These are phyloP conservation scores for Fagus crenata DNA, from an alignment of 306 rosid genomes.

Conservation along the genomic window DNA sequence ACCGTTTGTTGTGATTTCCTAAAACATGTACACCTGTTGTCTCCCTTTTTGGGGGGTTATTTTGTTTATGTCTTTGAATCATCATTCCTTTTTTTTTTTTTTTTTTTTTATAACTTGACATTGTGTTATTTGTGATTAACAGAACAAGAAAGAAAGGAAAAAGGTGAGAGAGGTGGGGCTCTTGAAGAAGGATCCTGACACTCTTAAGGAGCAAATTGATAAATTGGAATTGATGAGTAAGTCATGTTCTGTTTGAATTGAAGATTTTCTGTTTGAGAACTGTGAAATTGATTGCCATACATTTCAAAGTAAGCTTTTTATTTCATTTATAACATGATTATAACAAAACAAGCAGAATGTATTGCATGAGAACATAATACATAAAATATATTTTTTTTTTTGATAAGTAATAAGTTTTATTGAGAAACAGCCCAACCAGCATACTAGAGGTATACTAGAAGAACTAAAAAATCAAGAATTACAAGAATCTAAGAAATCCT, in stretches of 20 bases:
- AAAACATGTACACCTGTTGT: background rate
- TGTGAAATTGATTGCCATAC: background rate
- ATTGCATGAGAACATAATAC: background rate
- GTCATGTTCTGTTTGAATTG: slow-evolving; percentile 26
- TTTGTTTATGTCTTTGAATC: background rate
- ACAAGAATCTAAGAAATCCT: too few species aligned
- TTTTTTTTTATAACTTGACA: background rate
- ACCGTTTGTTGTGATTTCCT: background rate
- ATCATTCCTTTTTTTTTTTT: background rate
- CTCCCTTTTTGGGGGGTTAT: background rate
- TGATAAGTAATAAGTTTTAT: too few species aligned
- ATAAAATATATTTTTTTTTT: background rate
- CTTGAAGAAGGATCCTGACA: slow-evolving; percentile 94
- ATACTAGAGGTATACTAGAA: too few species aligned
- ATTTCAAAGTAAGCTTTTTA: background rate
- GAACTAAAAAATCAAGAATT: too few species aligned
- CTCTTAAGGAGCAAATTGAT: slow-evolving; percentile 82
- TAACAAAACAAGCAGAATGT: background rate
- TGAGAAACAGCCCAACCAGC: too few species aligned
- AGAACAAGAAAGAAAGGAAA: slow-evolving; percentile 96
- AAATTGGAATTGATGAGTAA: slow-evolving; percentile 94
- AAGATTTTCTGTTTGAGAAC: background rate
- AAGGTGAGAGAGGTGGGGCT: slow-evolving; percentile 99
- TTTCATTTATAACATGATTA: background rate
- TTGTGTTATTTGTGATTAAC: slow-evolving; percentile 31